These are phyloP conservation scores for Wallacemonas rigidus DNA, from an alignment of 208 protist genomes.

Conservation along the genomic window DNA sequence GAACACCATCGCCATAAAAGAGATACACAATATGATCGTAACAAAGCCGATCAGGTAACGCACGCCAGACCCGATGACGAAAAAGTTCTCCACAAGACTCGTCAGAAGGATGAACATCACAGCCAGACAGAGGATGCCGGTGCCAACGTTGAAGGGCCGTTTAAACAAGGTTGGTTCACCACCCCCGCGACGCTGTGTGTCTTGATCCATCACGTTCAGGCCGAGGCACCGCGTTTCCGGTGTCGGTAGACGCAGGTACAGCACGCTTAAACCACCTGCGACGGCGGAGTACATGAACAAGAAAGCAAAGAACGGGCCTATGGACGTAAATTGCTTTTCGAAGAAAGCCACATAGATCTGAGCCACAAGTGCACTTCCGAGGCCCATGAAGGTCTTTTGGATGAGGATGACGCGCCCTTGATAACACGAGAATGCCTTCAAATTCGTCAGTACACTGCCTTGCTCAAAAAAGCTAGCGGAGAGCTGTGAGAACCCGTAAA, in stretches of 20 bases:
- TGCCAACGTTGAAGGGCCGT: slow-evolving; percentile 68
- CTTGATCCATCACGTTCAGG: slow-evolving; percentile 59
- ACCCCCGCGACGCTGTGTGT: slow-evolving; percentile 43
- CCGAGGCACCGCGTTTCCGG: slow-evolving; percentile 56
- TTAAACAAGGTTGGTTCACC: slow-evolving; percentile 60
- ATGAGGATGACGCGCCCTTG: slow-evolving; percentile 78
- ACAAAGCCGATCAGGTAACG: slow-evolving; percentile 44
- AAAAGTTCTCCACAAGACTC: slow-evolving; percentile 60
- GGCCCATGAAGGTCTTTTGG: slow-evolving; percentile 89
- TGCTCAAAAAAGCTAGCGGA: slow-evolving; percentile 87
- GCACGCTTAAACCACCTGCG: slow-evolving; percentile 53
- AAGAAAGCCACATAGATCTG: slow-evolving; percentile 81
- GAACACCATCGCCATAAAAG: slow-evolving; percentile 69
- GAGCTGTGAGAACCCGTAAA: slow-evolving; percentile 77
- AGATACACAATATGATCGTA: slow-evolving; percentile 49
- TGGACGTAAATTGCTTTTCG: slow-evolving; percentile 33
- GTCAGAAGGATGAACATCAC: slow-evolving; percentile 53
- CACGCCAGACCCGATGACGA: slow-evolving; percentile 23
- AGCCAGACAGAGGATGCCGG: slow-evolving; percentile 41
- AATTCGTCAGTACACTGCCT: slow-evolving; percentile 72
- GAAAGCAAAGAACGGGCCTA: slow-evolving; percentile 72
- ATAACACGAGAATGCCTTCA: slow-evolving; percentile 76
- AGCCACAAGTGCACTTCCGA: slow-evolving; percentile 74
- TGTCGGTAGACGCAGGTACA: slow-evolving; percentile 56
- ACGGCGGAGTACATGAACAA: slow-evolving; percentile 53